Percentiles rank a stretch among this genome's conserved stretches.
phyloP scores from a whole-genome alignment of 768 basidiomycete species.

The Coprinellus micaceus region DNA sequence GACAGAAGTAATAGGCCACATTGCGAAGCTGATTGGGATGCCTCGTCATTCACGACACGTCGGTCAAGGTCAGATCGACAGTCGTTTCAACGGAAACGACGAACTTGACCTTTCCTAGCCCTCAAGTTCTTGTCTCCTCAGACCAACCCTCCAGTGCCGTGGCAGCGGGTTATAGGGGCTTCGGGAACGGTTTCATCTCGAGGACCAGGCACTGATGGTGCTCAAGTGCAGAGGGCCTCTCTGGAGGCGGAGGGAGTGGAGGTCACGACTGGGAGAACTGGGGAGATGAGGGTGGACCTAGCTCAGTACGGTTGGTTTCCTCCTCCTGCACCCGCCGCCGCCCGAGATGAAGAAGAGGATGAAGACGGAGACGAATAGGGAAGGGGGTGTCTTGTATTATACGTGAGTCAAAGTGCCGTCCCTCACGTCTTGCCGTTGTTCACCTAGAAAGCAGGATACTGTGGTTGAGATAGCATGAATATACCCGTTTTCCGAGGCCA shows the following conservation, averaged over 20 bases:
- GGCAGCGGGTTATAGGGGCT: slow-evolving; percentile 74
- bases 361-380: background rate
- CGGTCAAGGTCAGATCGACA: slow-evolving; percentile 53
- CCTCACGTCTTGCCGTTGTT: no score
- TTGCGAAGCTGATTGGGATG: slow-evolving; percentile 78
- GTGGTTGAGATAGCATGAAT: no score
- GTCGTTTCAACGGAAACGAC: background rate
- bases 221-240: slow-evolving; percentile 68
- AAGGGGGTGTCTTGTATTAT: no score
- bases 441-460: no score
- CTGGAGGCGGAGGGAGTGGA: slow-evolving; percentile 82
- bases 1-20: slow-evolving; percentile 74
- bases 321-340: background rate
- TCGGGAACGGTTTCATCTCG: slow-evolving; percentile 76
- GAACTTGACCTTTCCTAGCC: slow-evolving; percentile 38
- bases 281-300: slow-evolving; percentile 58
- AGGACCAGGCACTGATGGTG: slow-evolving; percentile 79
- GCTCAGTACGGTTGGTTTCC: slow-evolving; percentile 69
- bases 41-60: slow-evolving; percentile 77
- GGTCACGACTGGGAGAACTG: slow-evolving; percentile 54
- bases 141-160: slow-evolving; percentile 66
- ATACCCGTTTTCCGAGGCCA: no score
- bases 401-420: no score
- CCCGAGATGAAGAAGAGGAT: background rate
- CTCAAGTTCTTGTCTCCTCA: slow-evolving; percentile 67